A percentile compares a stretch with the other conserved stretches of the same genome.
Evolutionary conservation across 768 basidiomycete species (phyloP).

Genomic region (Boletus huronensis): DNA sequence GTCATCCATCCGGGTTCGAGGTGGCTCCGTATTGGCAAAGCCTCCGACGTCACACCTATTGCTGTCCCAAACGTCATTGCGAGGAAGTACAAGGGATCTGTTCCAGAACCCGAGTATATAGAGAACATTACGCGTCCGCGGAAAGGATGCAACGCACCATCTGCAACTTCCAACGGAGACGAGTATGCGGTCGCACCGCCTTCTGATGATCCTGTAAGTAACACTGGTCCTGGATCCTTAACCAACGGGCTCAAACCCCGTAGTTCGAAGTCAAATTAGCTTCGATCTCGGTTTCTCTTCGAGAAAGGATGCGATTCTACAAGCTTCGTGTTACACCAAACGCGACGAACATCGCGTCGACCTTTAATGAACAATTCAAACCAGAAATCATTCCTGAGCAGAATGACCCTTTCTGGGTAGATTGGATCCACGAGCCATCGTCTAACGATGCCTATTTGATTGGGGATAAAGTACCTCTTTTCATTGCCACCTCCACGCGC

Average conservation of each 20-base stretch:
- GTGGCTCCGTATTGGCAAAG: constrained; percentile 67
- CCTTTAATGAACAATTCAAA: constrained; percentile 79
- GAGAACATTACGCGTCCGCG: constrained; percentile 56
- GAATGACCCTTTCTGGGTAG: constrained; percentile 78
- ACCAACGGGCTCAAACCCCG: constrained; percentile 1
- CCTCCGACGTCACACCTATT: constrained; percentile 72
- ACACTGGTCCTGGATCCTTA: background rate
- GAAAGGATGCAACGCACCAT: constrained; percentile 28
- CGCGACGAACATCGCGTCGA: constrained; percentile 64
- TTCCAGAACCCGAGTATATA: constrained; percentile 42
- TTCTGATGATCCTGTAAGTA: constrained; percentile 63
- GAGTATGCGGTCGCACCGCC: constrained; percentile 46
- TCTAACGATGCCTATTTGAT: constrained; percentile 49
- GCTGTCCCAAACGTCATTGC: constrained; percentile 71
- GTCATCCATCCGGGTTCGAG: constrained; percentile 81
- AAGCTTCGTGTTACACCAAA: constrained; percentile 73
- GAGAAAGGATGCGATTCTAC: constrained; percentile 84
- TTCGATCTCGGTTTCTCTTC: constrained; percentile 64
- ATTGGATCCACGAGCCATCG: constrained; percentile 68
- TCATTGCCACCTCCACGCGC: background rate
- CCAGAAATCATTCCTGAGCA: constrained; percentile 83
- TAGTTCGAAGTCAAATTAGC: constrained; percentile 78
- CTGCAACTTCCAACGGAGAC: constrained; percentile 38
- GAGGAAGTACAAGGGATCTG: constrained; percentile 49
- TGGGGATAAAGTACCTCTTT: constrained; percentile 60